These are phyloP conservation scores for Umbellularia californica DNA, from an alignment of 164 flowering plant species.

Conservation along the genomic window DNA sequence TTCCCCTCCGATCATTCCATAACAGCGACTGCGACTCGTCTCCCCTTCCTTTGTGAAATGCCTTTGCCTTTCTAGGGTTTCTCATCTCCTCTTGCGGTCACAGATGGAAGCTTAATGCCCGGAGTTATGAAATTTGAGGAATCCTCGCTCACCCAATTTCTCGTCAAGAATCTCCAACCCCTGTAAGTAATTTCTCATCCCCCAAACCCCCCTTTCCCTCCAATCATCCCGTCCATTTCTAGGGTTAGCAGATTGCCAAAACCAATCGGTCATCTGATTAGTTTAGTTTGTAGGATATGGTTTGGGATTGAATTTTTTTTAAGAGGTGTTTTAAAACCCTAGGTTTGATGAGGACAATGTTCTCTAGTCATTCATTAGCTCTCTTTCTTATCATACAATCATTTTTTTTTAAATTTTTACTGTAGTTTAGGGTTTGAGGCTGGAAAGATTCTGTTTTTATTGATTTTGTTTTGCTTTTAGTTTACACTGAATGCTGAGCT, in stretches of 20 bases:
- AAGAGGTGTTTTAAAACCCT: too few species aligned
- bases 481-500: neutral
- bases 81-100: neutral
- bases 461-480: neutral
- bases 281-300: neutral
- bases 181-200: slow-evolving; percentile 19
- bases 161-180: slow-evolving; percentile 28
- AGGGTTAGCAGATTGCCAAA: neutral
- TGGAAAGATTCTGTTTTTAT: neutral
- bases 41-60: neutral
- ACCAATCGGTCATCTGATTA: neutral
- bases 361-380: neutral
- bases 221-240: neutral
- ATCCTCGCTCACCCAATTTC: slow-evolving; percentile 21
- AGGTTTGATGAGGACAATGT: too few species aligned
- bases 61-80: neutral
- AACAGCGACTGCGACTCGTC: neutral
- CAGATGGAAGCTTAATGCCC: slow-evolving; percentile 14
- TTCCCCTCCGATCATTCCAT: neutral
- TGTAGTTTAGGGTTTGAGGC: neutral
- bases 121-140: slow-evolving; percentile 30
- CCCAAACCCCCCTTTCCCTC: neutral
- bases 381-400: neutral
- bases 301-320: too few species aligned
- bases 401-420: neutral